Evolutionary conservation across 129 eudicot genomes (phyloP).

Genomic region (Smallanthus sonchifolius): DNA sequence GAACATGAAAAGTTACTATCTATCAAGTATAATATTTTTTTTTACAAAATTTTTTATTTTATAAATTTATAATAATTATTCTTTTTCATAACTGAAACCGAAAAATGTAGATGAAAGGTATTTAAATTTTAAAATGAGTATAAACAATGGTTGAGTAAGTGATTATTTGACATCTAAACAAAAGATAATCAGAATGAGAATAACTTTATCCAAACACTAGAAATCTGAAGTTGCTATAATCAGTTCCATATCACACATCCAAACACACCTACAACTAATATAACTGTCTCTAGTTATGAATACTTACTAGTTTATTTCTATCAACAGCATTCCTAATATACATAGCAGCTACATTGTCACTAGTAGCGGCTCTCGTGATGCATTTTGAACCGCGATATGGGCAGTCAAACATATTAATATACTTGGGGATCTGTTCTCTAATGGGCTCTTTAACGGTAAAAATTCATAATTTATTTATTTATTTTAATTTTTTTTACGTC

Average conservation of each 20-base stretch:
- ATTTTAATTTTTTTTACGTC: neutral
- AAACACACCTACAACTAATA: neutral
- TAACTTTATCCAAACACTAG: neutral
- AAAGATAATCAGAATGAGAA: neutral
- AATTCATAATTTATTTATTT: neutral
- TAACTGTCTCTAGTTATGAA: neutral
- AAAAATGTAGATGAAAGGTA: neutral
- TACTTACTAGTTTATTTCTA: conserved; percentile 10
- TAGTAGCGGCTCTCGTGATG: conserved; percentile 64
- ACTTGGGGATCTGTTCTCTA: conserved; percentile 88
- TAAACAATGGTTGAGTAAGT: neutral
- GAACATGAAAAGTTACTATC: no score
- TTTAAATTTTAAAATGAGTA: neutral
- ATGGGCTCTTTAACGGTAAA: conserved; percentile 83
- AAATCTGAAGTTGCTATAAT: neutral
- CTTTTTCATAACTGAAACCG: neutral
- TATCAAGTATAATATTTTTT: neutral
- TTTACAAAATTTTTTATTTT: neutral
- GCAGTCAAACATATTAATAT: conserved; percentile 75
- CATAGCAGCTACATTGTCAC: conserved; percentile 62
- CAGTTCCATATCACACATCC: neutral
- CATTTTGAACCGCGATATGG: conserved; percentile 86
- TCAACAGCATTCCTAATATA: conserved; percentile 74
- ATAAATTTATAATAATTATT: no score
- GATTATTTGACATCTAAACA: neutral